Percentiles rank a stretch among this genome's conserved stretches.
Evolutionary conservation across 495 filamentous ascomycete species (phyloP).

Genomic region (Hypomontagnella monticulosa): DNA sequence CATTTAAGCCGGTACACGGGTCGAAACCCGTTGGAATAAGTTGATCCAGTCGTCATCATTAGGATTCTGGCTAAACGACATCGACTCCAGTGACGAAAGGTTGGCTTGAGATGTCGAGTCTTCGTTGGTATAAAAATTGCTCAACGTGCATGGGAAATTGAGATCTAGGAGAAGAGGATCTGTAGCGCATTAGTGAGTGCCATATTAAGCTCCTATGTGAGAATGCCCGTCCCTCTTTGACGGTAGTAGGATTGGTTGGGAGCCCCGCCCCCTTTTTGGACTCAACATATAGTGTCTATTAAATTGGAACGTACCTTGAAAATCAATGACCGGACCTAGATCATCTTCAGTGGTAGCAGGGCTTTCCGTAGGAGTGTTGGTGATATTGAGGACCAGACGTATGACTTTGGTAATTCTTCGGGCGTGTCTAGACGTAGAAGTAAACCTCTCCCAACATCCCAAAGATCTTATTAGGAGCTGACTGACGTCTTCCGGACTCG

Average conservation of each 20-base stretch:
- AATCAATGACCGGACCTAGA: constrained; percentile 20
- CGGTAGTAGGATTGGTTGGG: no score
- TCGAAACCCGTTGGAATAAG: constrained; percentile 28
- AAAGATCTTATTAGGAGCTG: constrained; percentile 27
- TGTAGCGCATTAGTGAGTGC: constrained; percentile 7
- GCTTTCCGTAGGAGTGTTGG: constrained; percentile 9
- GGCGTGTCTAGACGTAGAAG: constrained; percentile 33
- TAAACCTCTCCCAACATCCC: constrained; percentile 35
- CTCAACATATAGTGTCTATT: no score
- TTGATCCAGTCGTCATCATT: constrained; percentile 26
- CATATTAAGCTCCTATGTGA: no score
- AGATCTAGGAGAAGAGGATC: constrained; percentile 37
- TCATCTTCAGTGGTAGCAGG: constrained; percentile 19
- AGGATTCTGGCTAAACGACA: constrained; percentile 2
- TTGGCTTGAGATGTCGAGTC: constrained; percentile 19
- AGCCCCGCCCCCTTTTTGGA: no score
- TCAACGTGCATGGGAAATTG: constrained; percentile 26
- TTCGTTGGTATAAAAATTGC: constrained; percentile 23
- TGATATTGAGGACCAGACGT: constrained; percentile 22
- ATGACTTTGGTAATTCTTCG: constrained; percentile 34
- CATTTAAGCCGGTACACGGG: neutral
- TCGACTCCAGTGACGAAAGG: constrained; percentile 11
- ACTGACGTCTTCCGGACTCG: constrained; percentile 19
- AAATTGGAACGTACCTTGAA: constrained; percentile 28
- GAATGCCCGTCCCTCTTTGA: no score